phyloP scores from a whole-genome alignment of 441 rosid genomes.

The Pelargonium fulgidum region DNA sequence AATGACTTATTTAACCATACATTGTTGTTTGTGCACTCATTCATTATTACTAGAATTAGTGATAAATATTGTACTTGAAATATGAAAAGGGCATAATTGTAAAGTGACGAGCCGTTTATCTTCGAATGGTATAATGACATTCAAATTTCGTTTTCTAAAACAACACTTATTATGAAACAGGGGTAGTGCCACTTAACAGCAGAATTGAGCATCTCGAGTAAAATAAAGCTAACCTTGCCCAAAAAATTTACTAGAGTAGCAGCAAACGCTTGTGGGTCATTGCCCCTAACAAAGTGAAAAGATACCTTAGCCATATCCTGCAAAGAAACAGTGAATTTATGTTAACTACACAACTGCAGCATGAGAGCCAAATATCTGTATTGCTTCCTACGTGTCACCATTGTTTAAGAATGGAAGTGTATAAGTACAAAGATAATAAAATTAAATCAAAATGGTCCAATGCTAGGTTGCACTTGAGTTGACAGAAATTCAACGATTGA shows the following conservation, averaged over 20 bases:
- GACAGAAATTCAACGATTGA: neutral
- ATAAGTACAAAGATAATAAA: neutral
- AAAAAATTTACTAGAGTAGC: slow-evolving; percentile 67
- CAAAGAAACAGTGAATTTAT: slow-evolving; percentile 19
- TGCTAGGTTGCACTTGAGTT: neutral
- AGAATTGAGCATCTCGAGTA: neutral
- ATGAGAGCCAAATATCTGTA: neutral
- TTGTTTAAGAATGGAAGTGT: neutral
- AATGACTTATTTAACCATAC: too few relatives aligned
- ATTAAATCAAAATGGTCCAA: neutral
- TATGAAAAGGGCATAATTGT: too few relatives aligned
- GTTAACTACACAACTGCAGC: slow-evolving; percentile 7
- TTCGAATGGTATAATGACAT: too few relatives aligned
- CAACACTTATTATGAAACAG: too few relatives aligned
- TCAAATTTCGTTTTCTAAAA: too few relatives aligned
- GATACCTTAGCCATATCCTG: slow-evolving; percentile 88
- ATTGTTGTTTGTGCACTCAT: too few relatives aligned
- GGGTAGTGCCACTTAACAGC: too few relatives aligned
- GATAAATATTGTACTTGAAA: too few relatives aligned
- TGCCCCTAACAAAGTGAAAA: slow-evolving; percentile 78
- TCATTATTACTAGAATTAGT: too few relatives aligned
- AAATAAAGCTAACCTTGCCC: slow-evolving; percentile 62
- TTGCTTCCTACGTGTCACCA: neutral
- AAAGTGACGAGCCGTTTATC: too few relatives aligned
- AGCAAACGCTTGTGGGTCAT: slow-evolving; percentile 63